Evolutionary conservation across 2,329 filamentous ascomycete genomes (phyloP).

Genomic region (Didymella segeticola): DNA sequence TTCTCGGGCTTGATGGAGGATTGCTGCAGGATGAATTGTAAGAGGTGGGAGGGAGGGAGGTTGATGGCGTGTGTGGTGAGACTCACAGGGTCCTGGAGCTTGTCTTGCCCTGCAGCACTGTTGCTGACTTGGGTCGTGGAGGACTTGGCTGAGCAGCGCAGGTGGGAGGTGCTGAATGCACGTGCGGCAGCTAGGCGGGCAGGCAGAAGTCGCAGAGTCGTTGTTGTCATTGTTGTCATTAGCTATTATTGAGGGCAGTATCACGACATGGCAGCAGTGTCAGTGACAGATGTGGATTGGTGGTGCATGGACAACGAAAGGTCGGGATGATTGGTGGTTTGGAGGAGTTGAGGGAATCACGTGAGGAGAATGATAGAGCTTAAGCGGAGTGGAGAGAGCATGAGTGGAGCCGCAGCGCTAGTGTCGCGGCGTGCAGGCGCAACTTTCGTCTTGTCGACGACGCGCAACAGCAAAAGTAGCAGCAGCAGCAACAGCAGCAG

Average conservation of each 20-base stretch:
- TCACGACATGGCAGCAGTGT: no score
- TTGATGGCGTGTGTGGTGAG: no score
- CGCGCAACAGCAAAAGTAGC: not conserved
- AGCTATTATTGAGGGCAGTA: no score
- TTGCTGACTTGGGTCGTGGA: conserved; percentile 16
- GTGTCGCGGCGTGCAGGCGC: conserved; percentile 17
- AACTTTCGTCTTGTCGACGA: conserved; percentile 12
- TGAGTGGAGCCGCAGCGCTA: conserved; percentile 18
- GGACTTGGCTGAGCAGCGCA: conserved; percentile 10
- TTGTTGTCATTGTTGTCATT: not conserved
- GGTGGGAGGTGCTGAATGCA: conserved; percentile 12
- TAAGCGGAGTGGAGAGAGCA: no score
- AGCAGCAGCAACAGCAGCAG: not conserved
- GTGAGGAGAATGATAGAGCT: conserved; percentile 1
- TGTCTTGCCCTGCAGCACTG: conserved; percentile 5
- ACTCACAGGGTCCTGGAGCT: conserved; percentile 11
- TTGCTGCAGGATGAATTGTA: conserved; percentile 21
- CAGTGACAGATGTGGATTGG: no score
- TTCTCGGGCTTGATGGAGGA: conserved; percentile 19
- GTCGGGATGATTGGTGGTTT: conserved; percentile 34
- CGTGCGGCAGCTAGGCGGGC: conserved; percentile 9
- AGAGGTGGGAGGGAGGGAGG: no score
- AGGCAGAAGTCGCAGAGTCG: conserved; percentile 8
- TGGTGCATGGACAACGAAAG: no score
- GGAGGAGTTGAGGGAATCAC: no score